These are phyloP conservation scores for Taxawa tesnikishii DNA, from an alignment of 2,329 filamentous ascomycete genomes.

Conservation along the genomic window DNA sequence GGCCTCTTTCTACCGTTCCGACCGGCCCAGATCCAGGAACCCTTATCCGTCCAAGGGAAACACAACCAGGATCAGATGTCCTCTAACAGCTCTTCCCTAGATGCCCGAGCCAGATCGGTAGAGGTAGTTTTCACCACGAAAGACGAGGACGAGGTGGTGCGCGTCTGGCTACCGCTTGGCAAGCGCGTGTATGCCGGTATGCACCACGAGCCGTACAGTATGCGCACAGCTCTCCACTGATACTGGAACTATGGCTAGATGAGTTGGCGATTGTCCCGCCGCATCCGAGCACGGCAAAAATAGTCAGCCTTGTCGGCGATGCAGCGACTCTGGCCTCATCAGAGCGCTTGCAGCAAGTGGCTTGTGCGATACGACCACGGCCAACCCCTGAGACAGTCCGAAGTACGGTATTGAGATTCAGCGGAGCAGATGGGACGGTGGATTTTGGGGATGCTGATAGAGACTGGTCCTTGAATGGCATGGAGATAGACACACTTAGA, in stretches of 20 bases:
- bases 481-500: conserved; percentile 22
- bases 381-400: too few species aligned
- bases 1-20: too few species aligned
- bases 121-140: conserved; percentile 16
- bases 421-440: conserved; percentile 18
- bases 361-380: conserved; percentile 1
- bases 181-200: conserved; percentile 15
- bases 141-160: conserved; percentile 11
- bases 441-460: conserved; percentile 15
- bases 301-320: conserved; percentile 1
- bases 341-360: neutral
- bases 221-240: neutral
- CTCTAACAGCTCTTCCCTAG: too few species aligned
- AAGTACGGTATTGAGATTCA: conserved; percentile 20
- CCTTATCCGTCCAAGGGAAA: too few species aligned
- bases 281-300: conserved; percentile 14
- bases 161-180: conserved; percentile 19
- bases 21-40: too few species aligned
- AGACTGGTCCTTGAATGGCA: conserved; percentile 19
- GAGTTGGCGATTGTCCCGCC: conserved; percentile 15
- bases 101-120: conserved; percentile 15
- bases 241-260: conserved; percentile 8
- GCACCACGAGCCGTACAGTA: too few species aligned
- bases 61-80: too few species aligned
- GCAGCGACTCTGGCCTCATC: neutral